Conservation (phyloP, 2,329 filamentous ascomycete genomes). For the Pyricularia sp. region DNA sequence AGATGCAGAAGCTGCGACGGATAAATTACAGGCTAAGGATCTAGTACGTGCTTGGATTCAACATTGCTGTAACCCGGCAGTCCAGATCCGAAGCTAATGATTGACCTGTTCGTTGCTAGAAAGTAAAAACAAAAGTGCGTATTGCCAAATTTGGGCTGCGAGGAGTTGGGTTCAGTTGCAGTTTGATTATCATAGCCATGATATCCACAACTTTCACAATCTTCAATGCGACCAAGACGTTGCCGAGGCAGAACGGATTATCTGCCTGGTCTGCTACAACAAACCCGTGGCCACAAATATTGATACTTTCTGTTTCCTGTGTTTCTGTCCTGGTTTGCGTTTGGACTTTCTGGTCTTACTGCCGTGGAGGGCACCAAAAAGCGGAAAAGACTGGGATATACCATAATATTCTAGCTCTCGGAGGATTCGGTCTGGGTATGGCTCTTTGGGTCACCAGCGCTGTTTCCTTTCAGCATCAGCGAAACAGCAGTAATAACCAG, state of each 20-base stretch:
- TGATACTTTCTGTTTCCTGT: constrained; percentile 69
- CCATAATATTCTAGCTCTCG: constrained; percentile 88
- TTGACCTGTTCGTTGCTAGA: constrained; percentile 40
- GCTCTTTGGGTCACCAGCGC: constrained; percentile 87
- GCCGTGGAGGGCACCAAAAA: constrained; percentile 73
- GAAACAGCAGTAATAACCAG: constrained; percentile 63
- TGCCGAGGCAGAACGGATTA: constrained; percentile 70
- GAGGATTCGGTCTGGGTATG: constrained; percentile 88
- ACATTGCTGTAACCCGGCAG: background rate
- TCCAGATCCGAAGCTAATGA: background rate
- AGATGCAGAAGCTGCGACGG: constrained; percentile 71
- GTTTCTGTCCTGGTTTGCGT: constrained; percentile 75
- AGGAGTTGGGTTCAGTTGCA: constrained; percentile 93
- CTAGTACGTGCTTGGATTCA: constrained; percentile 50
- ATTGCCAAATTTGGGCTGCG: constrained; percentile 93
- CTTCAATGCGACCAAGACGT: constrained; percentile 75
- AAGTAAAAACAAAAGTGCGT: constrained; percentile 83
- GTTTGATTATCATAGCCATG: constrained; percentile 87
- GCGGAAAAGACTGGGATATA: constrained; percentile 92
- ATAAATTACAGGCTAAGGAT: constrained; percentile 80
- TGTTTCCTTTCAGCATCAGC: constrained; percentile 70
- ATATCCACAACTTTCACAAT: constrained; percentile 80
- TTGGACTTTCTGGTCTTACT: constrained; percentile 79
- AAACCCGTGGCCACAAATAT: constrained; percentile 79
- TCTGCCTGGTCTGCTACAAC: constrained; percentile 77